Conservation (phyloP, 805 yeast genomes). For the Zygoascus bituminiphila region DNA sequence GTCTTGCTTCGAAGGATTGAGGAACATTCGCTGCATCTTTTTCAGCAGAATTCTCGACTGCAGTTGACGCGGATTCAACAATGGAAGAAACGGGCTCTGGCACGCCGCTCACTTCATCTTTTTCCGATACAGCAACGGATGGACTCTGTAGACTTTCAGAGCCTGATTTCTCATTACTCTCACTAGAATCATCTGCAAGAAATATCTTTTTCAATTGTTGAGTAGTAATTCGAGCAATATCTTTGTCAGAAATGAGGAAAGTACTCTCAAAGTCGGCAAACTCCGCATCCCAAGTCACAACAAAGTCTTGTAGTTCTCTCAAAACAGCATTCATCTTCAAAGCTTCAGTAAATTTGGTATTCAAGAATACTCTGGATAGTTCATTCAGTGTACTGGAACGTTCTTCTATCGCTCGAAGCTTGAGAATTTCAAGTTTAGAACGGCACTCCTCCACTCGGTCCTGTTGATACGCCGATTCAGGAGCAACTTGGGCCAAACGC, state of each 20-base stretch:
- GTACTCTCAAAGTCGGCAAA: conserved; percentile 70
- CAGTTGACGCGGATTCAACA: background rate
- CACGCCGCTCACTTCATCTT: background rate
- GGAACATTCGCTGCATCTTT: background rate
- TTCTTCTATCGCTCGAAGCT: conserved; percentile 45
- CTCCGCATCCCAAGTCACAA: conserved; percentile 81
- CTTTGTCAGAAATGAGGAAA: conserved; percentile 85
- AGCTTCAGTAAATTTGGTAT: conserved; percentile 55
- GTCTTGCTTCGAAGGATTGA: background rate
- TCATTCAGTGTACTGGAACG: conserved; percentile 35
- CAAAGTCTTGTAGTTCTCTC: conserved; percentile 66
- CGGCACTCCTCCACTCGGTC: conserved; percentile 68
- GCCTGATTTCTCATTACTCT: conserved; percentile 5
- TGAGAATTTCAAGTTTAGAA: conserved; percentile 49
- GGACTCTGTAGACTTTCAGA: background rate
- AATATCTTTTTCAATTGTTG: conserved; percentile 74
- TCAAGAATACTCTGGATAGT: conserved; percentile 45
- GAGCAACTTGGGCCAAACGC: conserved; percentile 68
- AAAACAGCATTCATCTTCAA: conserved; percentile 61
- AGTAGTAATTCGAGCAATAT: conserved; percentile 83
- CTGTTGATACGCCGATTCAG: conserved; percentile 54
- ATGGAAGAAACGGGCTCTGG: background rate
- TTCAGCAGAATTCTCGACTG: background rate
- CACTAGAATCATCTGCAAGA: conserved; percentile 38
- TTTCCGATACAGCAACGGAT: conserved; percentile 15